Evolutionary conservation across 331 rosid genomes (phyloP).

Genomic region (Rhamnella rubrinervis): DNA sequence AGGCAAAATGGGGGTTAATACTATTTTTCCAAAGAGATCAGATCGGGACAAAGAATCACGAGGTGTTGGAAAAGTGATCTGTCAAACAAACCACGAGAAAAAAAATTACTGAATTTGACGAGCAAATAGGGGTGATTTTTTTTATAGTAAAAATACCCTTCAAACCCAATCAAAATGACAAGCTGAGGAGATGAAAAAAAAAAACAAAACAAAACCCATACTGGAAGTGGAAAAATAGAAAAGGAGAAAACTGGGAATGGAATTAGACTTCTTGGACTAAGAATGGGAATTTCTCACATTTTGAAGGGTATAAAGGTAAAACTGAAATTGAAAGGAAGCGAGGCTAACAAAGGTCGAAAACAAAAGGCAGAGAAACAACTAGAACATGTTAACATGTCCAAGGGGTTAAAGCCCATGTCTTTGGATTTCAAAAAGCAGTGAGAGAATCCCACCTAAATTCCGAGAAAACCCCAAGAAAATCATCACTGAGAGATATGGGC

Average conservation of each 20-base stretch:
- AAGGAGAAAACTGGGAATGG: not conserved
- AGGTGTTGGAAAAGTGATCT: constrained; percentile 11
- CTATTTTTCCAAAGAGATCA: constrained; percentile 8
- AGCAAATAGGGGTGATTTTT: not conserved
- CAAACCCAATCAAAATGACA: not conserved
- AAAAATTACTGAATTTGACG: not conserved
- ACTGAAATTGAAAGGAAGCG: not conserved
- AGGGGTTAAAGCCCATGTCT: not conserved
- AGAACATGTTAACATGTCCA: not conserved
- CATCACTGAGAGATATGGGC: too few species aligned
- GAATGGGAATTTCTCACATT: not conserved
- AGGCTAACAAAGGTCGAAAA: not conserved
- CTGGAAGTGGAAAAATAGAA: too few species aligned
- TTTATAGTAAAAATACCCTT: not conserved
- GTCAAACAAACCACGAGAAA: not conserved
- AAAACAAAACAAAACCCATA: not conserved
- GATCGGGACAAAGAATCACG: constrained; percentile 21
- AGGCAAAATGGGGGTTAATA: constrained; percentile 10
- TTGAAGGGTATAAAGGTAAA: constrained; percentile 30
- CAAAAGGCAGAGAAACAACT: constrained; percentile 1
- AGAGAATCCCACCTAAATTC: not conserved
- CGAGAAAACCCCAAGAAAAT: not conserved
- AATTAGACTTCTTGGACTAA: not conserved
- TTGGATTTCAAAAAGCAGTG: not conserved
- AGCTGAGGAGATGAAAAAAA: not conserved